phyloP scores from a whole-genome alignment of 163 green algal genomes.

The Trebouxia gelatinosa region DNA sequence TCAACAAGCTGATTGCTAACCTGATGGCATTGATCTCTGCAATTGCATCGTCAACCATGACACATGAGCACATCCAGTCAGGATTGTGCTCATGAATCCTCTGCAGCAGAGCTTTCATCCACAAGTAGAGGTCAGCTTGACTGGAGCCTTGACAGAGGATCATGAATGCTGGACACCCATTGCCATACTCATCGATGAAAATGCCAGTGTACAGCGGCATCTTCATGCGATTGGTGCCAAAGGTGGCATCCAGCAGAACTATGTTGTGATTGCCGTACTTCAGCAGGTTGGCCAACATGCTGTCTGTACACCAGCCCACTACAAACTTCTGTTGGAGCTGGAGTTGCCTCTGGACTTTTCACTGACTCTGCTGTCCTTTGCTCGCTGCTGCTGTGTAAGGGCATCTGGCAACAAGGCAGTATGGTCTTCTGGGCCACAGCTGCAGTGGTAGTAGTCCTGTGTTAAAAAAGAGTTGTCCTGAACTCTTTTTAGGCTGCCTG shows the following conservation, averaged over 20 bases:
- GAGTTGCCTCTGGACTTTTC: no score
- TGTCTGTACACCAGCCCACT: neutral
- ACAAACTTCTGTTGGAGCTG: neutral
- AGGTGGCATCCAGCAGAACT: slow-evolving; percentile 3
- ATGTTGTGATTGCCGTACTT: neutral
- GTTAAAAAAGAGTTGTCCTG: no score
- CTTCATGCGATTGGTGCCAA: slow-evolving; percentile 4
- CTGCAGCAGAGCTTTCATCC: neutral
- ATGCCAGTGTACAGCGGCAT: slow-evolving; percentile 12
- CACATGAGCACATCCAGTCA: slow-evolving; percentile 20
- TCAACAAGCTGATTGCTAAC: no score
- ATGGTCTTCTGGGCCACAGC: no score
- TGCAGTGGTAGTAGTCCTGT: no score
- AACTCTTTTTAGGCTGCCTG: no score
- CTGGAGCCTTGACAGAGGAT: neutral
- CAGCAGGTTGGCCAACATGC: neutral
- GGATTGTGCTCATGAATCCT: neutral
- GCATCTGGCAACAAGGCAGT: no score
- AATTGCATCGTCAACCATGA: slow-evolving; percentile 16
- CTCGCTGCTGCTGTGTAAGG: no score
- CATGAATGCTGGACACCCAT: slow-evolving; percentile 11
- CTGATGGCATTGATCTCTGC: no score
- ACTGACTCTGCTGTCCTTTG: no score
- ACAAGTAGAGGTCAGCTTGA: neutral
- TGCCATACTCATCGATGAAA: slow-evolving; percentile 5